phyloP scores from a whole-genome alignment of 371 early-diverging fungal genomes.

The Saksenaea oblongispora region DNA sequence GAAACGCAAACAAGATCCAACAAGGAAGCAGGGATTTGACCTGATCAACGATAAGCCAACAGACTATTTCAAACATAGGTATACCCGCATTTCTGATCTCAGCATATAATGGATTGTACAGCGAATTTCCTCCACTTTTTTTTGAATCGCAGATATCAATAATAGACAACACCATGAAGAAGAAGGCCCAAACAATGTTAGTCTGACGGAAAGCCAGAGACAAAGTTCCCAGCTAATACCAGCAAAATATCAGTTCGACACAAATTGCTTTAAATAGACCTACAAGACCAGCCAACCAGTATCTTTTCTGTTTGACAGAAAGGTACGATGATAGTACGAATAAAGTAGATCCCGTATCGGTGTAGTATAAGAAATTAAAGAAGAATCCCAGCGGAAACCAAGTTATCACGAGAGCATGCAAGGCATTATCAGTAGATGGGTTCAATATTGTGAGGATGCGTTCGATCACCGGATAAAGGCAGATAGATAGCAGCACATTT shows the following conservation, averaged over 20 bases:
- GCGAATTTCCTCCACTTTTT: neutral
- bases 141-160: slow-evolving; percentile 27
- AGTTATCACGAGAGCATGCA: slow-evolving; percentile 60
- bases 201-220: slow-evolving; percentile 87
- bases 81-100: slow-evolving; percentile 9
- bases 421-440: slow-evolving; percentile 20
- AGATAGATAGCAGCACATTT: slow-evolving; percentile 58
- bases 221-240: slow-evolving; percentile 49
- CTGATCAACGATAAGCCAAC: neutral
- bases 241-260: neutral
- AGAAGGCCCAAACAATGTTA: slow-evolving; percentile 84
- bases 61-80: neutral
- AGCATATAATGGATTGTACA: slow-evolving; percentile 21
- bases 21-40: neutral
- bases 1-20: neutral
- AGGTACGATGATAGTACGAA: slow-evolving; percentile 76
- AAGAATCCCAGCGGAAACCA: slow-evolving; percentile 85
- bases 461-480: slow-evolving; percentile 47
- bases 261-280: neutral
- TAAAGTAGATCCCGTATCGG: slow-evolving; percentile 84
- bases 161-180: slow-evolving; percentile 52
- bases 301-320: slow-evolving; percentile 47
- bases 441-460: slow-evolving; percentile 39
- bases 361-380: slow-evolving; percentile 88
- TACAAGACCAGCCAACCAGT: slow-evolving; percentile 59